phyloP scores from a whole-genome alignment of 2,329 filamentous ascomycete species.

The Lizonia empirigonia region DNA sequence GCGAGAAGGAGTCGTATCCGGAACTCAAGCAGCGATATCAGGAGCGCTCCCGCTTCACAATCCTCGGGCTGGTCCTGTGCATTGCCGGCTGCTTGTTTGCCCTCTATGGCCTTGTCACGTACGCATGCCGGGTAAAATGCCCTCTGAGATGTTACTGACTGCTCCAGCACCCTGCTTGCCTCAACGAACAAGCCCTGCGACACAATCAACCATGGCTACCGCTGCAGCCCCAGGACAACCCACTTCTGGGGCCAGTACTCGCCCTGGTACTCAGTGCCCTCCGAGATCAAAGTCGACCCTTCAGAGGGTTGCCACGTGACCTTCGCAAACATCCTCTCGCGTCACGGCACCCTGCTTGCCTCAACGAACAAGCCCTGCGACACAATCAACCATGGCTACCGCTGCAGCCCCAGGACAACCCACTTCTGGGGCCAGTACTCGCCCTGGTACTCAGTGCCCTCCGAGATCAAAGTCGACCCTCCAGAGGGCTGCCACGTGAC shows the following conservation, averaged over 20 bases:
- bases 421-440: constrained; percentile 87
- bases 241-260: constrained; percentile 87
- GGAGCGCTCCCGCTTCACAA: constrained; percentile 14
- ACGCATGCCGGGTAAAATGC: constrained; percentile 9
- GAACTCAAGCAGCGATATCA: constrained; percentile 26
- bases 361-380: constrained; percentile 54
- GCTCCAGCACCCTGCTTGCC: constrained; percentile 23
- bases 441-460: constrained; percentile 80
- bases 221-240: constrained; percentile 65
- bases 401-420: constrained; percentile 65
- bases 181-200: constrained; percentile 54
- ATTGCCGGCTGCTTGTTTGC: constrained; percentile 24
- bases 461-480: constrained; percentile 64
- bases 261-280: constrained; percentile 78
- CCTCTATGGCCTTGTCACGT: constrained; percentile 37
- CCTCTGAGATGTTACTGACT: constrained; percentile 16
- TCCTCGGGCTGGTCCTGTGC: constrained; percentile 24
- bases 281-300: constrained; percentile 63
- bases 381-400: constrained; percentile 62
- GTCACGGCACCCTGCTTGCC: constrained; percentile 79
- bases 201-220: constrained; percentile 62
- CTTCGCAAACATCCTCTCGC: constrained; percentile 80
- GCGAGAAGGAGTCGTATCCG: constrained; percentile 33
- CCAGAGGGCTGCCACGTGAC: constrained; percentile 73
- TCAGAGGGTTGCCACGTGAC: constrained; percentile 74